These are phyloP conservation scores for Candida peoriensis DNA, from an alignment of 805 yeast genomes.

Conservation along the genomic window DNA sequence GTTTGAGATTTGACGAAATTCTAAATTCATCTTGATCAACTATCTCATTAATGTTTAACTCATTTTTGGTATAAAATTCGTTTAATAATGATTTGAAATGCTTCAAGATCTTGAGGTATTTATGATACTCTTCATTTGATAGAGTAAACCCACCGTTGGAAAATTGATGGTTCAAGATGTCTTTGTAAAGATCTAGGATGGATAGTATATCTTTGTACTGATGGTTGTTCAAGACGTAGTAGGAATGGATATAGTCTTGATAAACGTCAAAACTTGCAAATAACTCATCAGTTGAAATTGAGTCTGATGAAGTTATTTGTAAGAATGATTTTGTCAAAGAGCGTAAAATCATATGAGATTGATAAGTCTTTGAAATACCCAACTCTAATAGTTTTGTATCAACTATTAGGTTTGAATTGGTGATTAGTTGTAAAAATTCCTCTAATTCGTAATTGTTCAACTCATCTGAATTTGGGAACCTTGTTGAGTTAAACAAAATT, in stretches of 20 bases:
- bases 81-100: slow-evolving; percentile 10
- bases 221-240: slow-evolving; percentile 30
- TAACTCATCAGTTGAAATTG: slow-evolving; percentile 17
- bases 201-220: slow-evolving; percentile 34
- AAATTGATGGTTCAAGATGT: slow-evolving; percentile 9
- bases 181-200: slow-evolving; percentile 10
- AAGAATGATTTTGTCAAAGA: slow-evolving; percentile 32
- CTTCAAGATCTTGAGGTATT: slow-evolving; percentile 6
- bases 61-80: slow-evolving; percentile 10
- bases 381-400: slow-evolving; percentile 22
- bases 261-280: slow-evolving; percentile 36
- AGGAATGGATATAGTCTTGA: slow-evolving; percentile 34
- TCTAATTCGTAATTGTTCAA: slow-evolving; percentile 25
- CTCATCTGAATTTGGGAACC: slow-evolving; percentile 43
- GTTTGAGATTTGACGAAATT: not conserved
- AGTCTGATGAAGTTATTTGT: slow-evolving; percentile 10
- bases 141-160: not conserved
- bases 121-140: slow-evolving; percentile 10
- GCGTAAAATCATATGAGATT: slow-evolving; percentile 31
- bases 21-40: slow-evolving; percentile 1
- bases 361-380: slow-evolving; percentile 42
- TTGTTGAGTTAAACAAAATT: slow-evolving; percentile 19
- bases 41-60: slow-evolving; percentile 3
- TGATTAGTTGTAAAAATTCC: slow-evolving; percentile 28
- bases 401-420: slow-evolving; percentile 12